Conservation (phyloP, 2,329 filamentous ascomycete genomes). For the Periconia sp. region DNA sequence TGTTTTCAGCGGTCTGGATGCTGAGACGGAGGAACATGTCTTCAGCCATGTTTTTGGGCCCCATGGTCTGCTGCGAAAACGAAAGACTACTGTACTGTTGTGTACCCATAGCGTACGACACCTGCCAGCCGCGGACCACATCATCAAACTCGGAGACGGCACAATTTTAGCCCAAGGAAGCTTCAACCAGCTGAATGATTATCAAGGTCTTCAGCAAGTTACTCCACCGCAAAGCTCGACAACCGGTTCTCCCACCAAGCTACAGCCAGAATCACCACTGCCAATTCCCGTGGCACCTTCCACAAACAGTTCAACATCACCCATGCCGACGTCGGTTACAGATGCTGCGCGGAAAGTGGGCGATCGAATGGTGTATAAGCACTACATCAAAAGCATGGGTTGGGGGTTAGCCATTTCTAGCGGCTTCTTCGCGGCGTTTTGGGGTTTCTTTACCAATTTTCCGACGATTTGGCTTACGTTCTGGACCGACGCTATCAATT, state of each 20-base stretch:
- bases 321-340: not conserved
- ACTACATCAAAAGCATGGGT: constrained; percentile 14
- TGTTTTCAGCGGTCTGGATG: constrained; percentile 51
- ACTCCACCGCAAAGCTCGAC: not conserved
- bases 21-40: constrained; percentile 48
- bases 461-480: constrained; percentile 15
- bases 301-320: not conserved
- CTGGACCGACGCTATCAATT: constrained; percentile 10
- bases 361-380: constrained; percentile 14
- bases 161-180: constrained; percentile 31
- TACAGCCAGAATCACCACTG: not conserved
- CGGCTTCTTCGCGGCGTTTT: constrained; percentile 7
- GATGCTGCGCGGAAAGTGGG: constrained; percentile 10
- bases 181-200: constrained; percentile 31
- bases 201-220: constrained; percentile 37
- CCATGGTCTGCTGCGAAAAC: constrained; percentile 43
- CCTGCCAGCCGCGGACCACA: constrained; percentile 12
- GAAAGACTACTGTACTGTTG: constrained; percentile 20
- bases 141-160: constrained; percentile 9
- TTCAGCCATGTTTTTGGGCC: constrained; percentile 47
- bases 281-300: not conserved
- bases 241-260: not conserved
- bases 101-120: constrained; percentile 15
- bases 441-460: constrained; percentile 16
- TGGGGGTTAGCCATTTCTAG: constrained; percentile 1